Base-by-base conservation (phyloP, 768 basidiomycete genomes). In the Lentinula boryana region DNA sequence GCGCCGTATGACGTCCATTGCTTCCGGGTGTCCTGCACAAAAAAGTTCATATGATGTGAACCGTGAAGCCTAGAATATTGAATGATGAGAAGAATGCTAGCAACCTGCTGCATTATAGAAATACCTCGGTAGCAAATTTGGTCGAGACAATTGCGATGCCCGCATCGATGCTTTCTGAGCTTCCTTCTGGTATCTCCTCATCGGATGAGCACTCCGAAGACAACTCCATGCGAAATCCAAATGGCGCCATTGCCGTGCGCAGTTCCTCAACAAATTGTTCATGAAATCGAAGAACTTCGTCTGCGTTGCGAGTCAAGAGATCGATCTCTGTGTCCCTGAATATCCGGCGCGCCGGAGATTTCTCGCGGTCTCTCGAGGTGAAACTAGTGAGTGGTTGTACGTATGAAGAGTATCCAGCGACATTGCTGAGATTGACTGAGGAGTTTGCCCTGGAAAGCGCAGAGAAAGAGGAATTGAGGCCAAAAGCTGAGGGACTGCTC, bases 21-120 rank as follows among this genome's bases (percentile, higher is more conserved):
- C 95, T 65, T 91, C 88, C 55, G 85, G 82, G 68, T 98, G 95
- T 0, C 87, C 87, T 0, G 92, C 84, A 69, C 96, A 98, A 68
- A 94, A 98, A 12, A 80, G 74, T 70, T 94, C 84, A 74, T 99
- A 99, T 1, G 85, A 78, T 60, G 82, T 79, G 65, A 96, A 96
- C 40, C 79, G 75, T 15, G 86, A 76, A 27, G 87, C 88, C 93
- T 96, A 65, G 35, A 27, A 40, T 61, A 63, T 56, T 58, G 41
- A 23, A 53, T 4, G 61, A n/a, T 56, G 16, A 59, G 56, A 16
- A 35, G 36, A 53, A 49, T 49, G 27, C 50, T 27, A 18, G 53
- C 49, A 52, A 10, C 54, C 60, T 23, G 27, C 33, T n/a, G 55
- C 52, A 64, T 46, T 18, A 60, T 21, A 60, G 56, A 70, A 72